These are phyloP conservation scores for Oryza glumipatula DNA, from an alignment of 176 grass and related monocot genomes.

Conservation along the genomic window DNA sequence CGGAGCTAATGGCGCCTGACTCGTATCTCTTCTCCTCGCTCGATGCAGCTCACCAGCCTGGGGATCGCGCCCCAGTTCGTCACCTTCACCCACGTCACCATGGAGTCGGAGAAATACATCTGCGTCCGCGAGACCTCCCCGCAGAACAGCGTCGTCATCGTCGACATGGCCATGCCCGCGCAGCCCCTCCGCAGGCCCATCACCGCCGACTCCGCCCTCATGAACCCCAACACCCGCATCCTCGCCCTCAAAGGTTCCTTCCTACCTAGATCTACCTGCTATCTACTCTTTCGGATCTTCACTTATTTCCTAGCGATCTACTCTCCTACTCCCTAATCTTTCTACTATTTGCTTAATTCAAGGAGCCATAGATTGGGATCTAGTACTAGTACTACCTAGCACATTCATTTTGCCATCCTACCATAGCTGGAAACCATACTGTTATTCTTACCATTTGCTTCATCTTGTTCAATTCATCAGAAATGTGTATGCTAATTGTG, in stretches of 20 bases:
- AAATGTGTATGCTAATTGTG: neutral
- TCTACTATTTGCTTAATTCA: neutral
- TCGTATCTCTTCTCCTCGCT: neutral
- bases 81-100: constrained; percentile 98
- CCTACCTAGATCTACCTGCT: neutral
- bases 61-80: constrained; percentile 97
- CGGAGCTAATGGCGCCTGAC: neutral
- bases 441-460: neutral
- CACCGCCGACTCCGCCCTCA: constrained; percentile 93
- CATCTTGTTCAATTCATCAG: neutral
- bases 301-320: neutral
- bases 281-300: neutral
- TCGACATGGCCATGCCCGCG: constrained; percentile 95
- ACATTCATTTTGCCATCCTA: neutral
- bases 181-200: constrained; percentile 95
- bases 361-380: neutral
- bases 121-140: constrained; percentile 97
- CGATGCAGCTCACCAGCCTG: constrained; percentile 77
- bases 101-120: constrained; percentile 97
- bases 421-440: neutral
- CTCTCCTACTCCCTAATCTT: neutral
- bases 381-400: neutral
- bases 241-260: constrained; percentile 90
- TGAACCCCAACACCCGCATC: constrained; percentile 96
- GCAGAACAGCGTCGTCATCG: constrained; percentile 97